These are phyloP conservation scores for Jatropha multifida DNA, from an alignment of 441 rosid genomes.

Conservation along the genomic window DNA sequence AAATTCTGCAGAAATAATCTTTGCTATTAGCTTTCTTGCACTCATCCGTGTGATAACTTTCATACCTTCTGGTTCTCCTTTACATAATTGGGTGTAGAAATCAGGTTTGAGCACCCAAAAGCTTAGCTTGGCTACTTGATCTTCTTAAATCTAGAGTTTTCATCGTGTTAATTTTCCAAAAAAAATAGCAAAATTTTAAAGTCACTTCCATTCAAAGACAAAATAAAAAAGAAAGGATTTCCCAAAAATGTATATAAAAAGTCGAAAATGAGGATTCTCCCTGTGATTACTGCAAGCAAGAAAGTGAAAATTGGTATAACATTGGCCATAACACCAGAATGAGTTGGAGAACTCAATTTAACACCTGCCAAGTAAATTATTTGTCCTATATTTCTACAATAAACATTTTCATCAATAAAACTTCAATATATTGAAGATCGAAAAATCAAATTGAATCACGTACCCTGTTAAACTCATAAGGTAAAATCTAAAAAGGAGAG, in stretches of 20 bases:
- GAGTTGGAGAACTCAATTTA: constrained; percentile 50
- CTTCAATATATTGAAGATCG: no score
- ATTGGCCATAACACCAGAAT: constrained; percentile 43
- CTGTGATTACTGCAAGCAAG: constrained; percentile 44
- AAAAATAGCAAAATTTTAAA: no score
- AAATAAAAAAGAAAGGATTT: not conserved
- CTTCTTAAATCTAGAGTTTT: no score
- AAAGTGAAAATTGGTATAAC: constrained; percentile 50
- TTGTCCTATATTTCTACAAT: constrained; percentile 47
- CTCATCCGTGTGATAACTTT: no score
- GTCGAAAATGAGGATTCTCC: constrained; percentile 22
- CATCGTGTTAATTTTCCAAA: constrained; percentile 14
- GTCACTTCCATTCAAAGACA: not conserved
- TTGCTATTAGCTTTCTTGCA: no score
- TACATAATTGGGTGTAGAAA: no score
- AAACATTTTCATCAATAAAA: not conserved
- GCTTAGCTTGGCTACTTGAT: no score
- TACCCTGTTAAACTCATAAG: constrained; percentile 43
- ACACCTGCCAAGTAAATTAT: constrained; percentile 29
- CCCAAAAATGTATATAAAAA: not conserved
- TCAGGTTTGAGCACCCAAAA: no score
- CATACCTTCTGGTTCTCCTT: no score
- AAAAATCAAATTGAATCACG: not conserved
- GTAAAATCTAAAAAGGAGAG: constrained; percentile 38
- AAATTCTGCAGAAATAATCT: no score